Evolutionary conservation across 106 monocot species (phyloP), one percentile per base, ranked within the genome.

Genomic region (Ottelia alismoides): DNA sequence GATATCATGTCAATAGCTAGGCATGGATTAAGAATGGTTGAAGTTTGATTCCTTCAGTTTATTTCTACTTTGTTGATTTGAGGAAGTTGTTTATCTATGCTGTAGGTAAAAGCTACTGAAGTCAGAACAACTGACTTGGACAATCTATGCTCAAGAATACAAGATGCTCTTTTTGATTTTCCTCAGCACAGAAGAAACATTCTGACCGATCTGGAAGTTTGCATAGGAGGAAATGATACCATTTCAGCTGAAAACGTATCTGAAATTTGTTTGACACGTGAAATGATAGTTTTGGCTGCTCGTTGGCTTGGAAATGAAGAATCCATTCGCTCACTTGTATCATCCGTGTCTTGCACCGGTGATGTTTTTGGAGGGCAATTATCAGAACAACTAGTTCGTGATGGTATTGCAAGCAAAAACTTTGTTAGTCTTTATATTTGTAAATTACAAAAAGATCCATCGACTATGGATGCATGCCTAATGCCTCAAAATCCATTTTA

Each of bases 331-430:
- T 52, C 74, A 47, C 65, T 80, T 44, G 21, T 80, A 51, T 90
- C 80, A 44, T 67, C 74, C 12, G 52, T 29, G 31, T 64, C 63
- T 25, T 29, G 68, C 23, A 51, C 54, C 59, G 78, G 72, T 73
- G 78, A 74, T 22, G 56, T 64, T 14, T 79, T 73, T 74, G 70
- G 70, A 51, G 85, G 78, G 67, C 92, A 82, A 45, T 72, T 92
- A 60, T 81, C 85, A 49, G 92, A 92, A 49, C 92, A 92, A 54
- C 81, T 92, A 45, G 31, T 64, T 72, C 78, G 85, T 43, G 85
- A 92, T 67, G 92, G 92, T 92, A 92, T 19, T 54, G 9, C n/a
- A n/a, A n/a, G n/a, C n/a, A n/a, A n/a, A n/a, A n/a, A n/a, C n/a
- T n/a, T n/a, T n/a, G n/a, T n/a, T n/a, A n/a, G n/a, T n/a, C n/a